Evolutionary conservation across 176 grass and related monocot genomes (phyloP).

Genomic region (Phyllostachys edulis): DNA sequence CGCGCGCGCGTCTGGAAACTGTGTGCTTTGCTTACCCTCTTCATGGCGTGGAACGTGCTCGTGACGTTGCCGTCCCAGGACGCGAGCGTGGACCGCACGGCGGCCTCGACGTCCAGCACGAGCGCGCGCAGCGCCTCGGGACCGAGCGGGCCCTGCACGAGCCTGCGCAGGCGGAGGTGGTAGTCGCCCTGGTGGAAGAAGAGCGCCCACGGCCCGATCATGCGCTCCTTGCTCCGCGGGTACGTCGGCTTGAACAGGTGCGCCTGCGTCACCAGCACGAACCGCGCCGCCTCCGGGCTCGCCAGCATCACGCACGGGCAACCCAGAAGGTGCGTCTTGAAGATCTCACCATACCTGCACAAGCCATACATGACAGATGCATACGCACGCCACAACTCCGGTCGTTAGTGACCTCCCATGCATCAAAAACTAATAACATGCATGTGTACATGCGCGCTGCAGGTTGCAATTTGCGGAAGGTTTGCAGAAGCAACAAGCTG

Average conservation of each 20-base stretch:
- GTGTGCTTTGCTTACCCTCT: constrained; percentile 43
- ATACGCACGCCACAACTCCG: neutral
- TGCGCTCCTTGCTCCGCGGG: constrained; percentile 86
- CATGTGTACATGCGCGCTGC: neutral
- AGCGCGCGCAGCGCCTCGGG: constrained; percentile 65
- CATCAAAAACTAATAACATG: neutral
- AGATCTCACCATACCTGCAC: constrained; percentile 87
- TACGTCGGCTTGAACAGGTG: constrained; percentile 93
- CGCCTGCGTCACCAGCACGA: constrained; percentile 72
- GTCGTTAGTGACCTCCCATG: neutral
- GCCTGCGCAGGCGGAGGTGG: constrained; percentile 68
- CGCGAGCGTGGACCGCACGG: constrained; percentile 44
- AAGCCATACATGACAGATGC: neutral
- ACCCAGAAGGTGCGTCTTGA: constrained; percentile 80
- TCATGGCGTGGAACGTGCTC: constrained; percentile 75
- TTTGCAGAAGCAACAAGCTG: neutral
- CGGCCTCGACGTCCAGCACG: constrained; percentile 57
- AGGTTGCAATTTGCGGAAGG: neutral
- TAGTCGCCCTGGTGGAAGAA: constrained; percentile 99
- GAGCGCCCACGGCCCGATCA: constrained; percentile 87
- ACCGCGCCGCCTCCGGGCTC: constrained; percentile 91
- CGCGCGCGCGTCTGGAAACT: neutral
- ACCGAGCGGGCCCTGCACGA: constrained; percentile 67
- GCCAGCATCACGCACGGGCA: constrained; percentile 98
- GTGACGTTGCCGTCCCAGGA: constrained; percentile 41